Conservation (phyloP, 306 rosid genomes). For the Sophora flavescens region DNA sequence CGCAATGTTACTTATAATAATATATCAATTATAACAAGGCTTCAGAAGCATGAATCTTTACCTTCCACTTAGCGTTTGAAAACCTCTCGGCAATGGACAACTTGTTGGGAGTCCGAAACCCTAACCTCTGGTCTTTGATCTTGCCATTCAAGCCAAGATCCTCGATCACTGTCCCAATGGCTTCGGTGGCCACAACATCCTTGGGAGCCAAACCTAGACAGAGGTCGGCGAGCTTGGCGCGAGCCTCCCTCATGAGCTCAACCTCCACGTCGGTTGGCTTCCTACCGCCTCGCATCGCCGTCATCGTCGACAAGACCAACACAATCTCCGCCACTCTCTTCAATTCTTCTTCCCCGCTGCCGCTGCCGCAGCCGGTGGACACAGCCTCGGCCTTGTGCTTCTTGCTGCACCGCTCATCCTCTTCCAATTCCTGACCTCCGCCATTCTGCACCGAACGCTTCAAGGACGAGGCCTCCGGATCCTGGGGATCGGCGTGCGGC, state of each 20-base stretch:
- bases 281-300: conserved; percentile 75
- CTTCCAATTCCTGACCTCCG: conserved; percentile 45
- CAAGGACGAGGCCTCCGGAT: neutral
- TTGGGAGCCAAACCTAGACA: conserved; percentile 81
- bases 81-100: conserved; percentile 79
- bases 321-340: conserved; percentile 96
- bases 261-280: conserved; percentile 75
- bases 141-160: conserved; percentile 82
- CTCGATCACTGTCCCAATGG: conserved; percentile 75
- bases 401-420: conserved; percentile 52
- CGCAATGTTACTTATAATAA: neutral
- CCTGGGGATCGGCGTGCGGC: conserved; percentile 18
- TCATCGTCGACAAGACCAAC: conserved; percentile 82
- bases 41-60: conserved; percentile 31
- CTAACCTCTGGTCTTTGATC: conserved; percentile 79
- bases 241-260: conserved; percentile 84
- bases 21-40: neutral
- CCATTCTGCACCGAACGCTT: conserved; percentile 61
- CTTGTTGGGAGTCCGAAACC: conserved; percentile 77
- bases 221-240: conserved; percentile 67
- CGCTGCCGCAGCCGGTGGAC: neutral
- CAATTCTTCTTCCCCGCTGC: conserved; percentile 40
- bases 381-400: conserved; percentile 56
- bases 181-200: conserved; percentile 77
- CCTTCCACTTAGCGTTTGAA: conserved; percentile 73